Evolutionary conservation across 2,329 filamentous ascomycete species (phyloP), one percentile per base, ranked within the genome.

Genomic region (Penicillium hesseltinei): DNA sequence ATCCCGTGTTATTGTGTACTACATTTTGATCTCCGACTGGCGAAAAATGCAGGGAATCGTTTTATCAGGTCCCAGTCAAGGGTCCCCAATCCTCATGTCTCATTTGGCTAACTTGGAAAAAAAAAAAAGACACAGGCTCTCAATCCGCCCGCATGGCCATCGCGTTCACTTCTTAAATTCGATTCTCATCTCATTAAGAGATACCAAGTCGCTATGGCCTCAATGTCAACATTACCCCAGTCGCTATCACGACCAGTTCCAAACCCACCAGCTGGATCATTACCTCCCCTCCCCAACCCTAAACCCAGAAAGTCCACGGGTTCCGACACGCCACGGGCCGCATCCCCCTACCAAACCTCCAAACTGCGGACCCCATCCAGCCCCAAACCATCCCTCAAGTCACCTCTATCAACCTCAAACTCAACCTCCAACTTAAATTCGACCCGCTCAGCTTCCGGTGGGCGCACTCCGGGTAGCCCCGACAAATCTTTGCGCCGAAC

Each of bases 401-500:
- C 83, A 31, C 78, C 80, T 36, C 78, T 74, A 51, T 69, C 74
- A 3, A 74, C 65, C 44, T 77, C 83, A 4, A 75, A 70, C 44
- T 77, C 83, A 7, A 79, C 78, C 10, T 80, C 82, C 5, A 78
- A 81, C 49, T 75, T 88, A 11, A 82, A 84, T 5, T 80, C 84
- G 17, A 78, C 84, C 19, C 84, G 83, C 58, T 79, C 82, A 2
- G 75, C 81, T 6, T 81, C 85, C 9, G 79, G 78, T 36, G 76
- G 85, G 15, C 86, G 84, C 60, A 78, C 79, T 5, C 67, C 80
- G 13, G 72, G 71, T 39, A 78, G 77, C 33, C 79, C 84, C 5
- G 85, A 86, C 27, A 92, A 88, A 73, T 85, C 87, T 1, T 76
- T 97, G 54, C 86, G 92, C 61, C 95, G 95, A 76, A 90, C 90